Base-by-base conservation (phyloP, 1,284 basidiomycete species). In the Anthracocystis panici-leucophaei region DNA sequence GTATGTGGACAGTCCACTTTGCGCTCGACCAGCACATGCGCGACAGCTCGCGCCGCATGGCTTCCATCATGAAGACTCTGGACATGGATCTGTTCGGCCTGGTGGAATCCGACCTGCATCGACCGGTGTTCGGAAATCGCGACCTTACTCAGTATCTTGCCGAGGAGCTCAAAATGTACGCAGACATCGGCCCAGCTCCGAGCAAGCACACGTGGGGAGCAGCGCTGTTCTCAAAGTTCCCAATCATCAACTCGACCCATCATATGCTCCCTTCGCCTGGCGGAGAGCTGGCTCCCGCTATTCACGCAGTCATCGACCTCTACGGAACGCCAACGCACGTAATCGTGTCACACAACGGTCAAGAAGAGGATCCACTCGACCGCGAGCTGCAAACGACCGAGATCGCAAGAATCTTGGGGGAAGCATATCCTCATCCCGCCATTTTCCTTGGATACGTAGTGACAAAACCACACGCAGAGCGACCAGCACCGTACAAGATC, bases 281-380 rank as follows among this genome's bases (percentile, higher is more conserved):
- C 35, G 87, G 82, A 16, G 95, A 97, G 85, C 90, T 97, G 18
- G 95, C 95, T 0, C 95, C 95, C 0, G 83, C 81, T 31, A 82
- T 83, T 58, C 92, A 93, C 82, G 95, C 95, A 0, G 90, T 93
- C 7, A 88, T 97, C 16, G 92, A 96, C 70, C 88, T 95, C 5
- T 92, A 91, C 77, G 94, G 94, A 0, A 91, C 91, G 0, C 88
- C 90, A 55, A 90, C 96, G 23, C 91, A 92, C 16, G 92, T 95
- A 0, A 87, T 96, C 21, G 92, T 96, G 1, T 90, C 92, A 0
- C 95, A 97, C 82, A 97, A 97, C 82, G 95, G 95, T 2, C 95
- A 97, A 89, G 82, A 96, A 88, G 92, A 96, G 84, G 93, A 94
- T 56, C 89, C 92, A 0, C 85, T 94, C 20, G 95, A 97, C 85